Percentiles rank a stretch among this genome's conserved stretches.
phyloP scores from a whole-genome alignment of 108 stramenopile genomes.

The Stephanodiscus minutulus region DNA sequence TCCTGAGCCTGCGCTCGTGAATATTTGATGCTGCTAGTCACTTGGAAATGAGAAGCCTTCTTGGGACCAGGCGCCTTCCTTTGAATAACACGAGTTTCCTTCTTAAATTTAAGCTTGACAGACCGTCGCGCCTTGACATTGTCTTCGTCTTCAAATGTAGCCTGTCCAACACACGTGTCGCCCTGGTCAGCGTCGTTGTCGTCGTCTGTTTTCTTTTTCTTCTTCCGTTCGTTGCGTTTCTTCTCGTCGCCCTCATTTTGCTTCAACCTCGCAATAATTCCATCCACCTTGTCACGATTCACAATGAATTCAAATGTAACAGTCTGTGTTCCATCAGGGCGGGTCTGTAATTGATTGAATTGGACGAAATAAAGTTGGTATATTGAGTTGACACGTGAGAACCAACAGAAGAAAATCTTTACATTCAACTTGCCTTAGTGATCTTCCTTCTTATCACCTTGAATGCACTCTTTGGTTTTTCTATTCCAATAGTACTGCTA shows the following conservation, averaged over 20 bases:
- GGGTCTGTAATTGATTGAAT: slow-evolving; percentile 40
- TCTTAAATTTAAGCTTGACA: slow-evolving; percentile 35
- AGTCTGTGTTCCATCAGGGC: slow-evolving; percentile 73
- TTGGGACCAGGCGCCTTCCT: slow-evolving; percentile 15
- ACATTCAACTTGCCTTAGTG: slow-evolving; percentile 48
- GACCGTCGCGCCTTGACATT: slow-evolving; percentile 26
- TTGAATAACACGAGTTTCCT: slow-evolving; percentile 20
- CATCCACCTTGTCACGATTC: slow-evolving; percentile 66
- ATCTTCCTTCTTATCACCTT: slow-evolving; percentile 78
- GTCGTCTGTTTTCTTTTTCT: slow-evolving; percentile 24
- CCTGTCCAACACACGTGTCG: slow-evolving; percentile 74
- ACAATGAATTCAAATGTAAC: slow-evolving; percentile 88
- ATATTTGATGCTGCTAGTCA: slow-evolving; percentile 37
- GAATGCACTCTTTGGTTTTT: slow-evolving; percentile 25
- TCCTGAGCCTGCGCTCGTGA: slow-evolving; percentile 51
- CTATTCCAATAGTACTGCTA: neutral
- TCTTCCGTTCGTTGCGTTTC: slow-evolving; percentile 20
- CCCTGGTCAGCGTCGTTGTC: slow-evolving; percentile 40
- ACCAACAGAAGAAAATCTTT: neutral
- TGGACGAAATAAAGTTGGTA: neutral
- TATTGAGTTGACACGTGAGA: neutral
- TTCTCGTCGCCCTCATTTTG: slow-evolving; percentile 45
- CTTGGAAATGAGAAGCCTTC: slow-evolving; percentile 34
- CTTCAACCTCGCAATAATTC: slow-evolving; percentile 51
- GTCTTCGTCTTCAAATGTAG: slow-evolving; percentile 87